Base-by-base conservation (phyloP, 2,329 filamentous ascomycete species). In the Cordyceps tenuipes region DNA sequence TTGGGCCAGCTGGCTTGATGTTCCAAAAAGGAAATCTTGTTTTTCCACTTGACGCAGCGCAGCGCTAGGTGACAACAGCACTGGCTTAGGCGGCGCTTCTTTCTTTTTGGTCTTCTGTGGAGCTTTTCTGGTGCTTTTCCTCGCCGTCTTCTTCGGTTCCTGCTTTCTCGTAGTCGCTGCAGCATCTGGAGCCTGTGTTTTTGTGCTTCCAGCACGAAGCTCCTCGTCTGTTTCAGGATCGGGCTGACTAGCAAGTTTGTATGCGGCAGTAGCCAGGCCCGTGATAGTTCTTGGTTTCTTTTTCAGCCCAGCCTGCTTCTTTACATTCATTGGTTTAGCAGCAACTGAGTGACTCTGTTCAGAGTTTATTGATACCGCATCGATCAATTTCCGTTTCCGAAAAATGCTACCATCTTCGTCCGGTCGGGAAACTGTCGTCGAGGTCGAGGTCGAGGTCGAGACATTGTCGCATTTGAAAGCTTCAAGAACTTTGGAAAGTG, bases 1-100 rank as follows among this genome's bases (percentile, higher is more conserved):
- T 59, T 81, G 76, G 15, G 86, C 87, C 26, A 96, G 75, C 70
- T 96, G 91, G 70, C 91, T 95, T 1, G 88, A 92, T 0, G 90
- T 94, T 1, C 90, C 91, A 72, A 96, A 96, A 0, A 95, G 74
- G 68, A 92, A 89, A 62, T 91, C 84, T 69, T 94, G 91, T 1
- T 81, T 77, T 3, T 82, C 78, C 15, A 88, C 81, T 64, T 87
- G 81, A 57, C 82, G 82, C 48, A 87, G 72, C 1, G 90, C 91
- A 26, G 87, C 82, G 52, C 76, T 77, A 0, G 90, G 90, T 0
- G 89, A 90, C 12, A 90, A 75, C 2, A 95, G 70, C 19, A 82
- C 71, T 47, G 77, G 75, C 21, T 77, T 76, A n/a, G 76, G 74
- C 1, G 68, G 62, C 54, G 69, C 65, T 65, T 75, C 80, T 69